Conservation (phyloP, 2,329 filamentous ascomycete species). For the Penicillium sp. region DNA sequence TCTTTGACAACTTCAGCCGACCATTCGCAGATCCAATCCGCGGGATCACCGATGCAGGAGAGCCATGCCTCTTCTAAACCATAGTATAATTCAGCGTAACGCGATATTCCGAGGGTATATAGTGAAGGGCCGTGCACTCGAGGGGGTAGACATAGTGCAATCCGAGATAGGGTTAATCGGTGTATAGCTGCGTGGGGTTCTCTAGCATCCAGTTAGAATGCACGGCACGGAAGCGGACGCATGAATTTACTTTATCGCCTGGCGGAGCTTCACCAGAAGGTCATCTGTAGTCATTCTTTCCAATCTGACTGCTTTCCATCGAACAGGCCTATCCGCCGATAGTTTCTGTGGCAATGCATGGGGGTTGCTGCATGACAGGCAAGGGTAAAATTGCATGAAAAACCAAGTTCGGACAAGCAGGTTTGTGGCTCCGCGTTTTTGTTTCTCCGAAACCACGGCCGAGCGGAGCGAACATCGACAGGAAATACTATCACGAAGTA, state of each 20-base stretch:
- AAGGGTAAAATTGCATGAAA: neutral
- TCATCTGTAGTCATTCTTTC: slow-evolving; percentile 13
- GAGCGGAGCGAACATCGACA: too few relatives aligned
- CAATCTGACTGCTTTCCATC: neutral
- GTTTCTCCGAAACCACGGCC: too few relatives aligned
- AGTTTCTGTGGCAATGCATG: neutral
- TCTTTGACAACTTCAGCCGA: neutral
- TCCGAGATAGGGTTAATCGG: slow-evolving; percentile 15
- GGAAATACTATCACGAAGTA: too few relatives aligned
- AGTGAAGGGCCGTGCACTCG: neutral
- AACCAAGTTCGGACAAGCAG: neutral
- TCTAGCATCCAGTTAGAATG: slow-evolving; percentile 8
- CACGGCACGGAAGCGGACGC: neutral
- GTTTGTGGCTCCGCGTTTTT: slow-evolving; percentile 1
- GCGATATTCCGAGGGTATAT: slow-evolving; percentile 15
- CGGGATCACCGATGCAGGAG: slow-evolving; percentile 14
- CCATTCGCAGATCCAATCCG: slow-evolving; percentile 13
- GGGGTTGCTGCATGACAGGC: neutral
- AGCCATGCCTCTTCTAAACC: slow-evolving; percentile 16
- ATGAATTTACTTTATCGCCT: slow-evolving; percentile 12
- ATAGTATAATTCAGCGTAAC: slow-evolving; percentile 18
- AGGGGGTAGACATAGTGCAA: slow-evolving; percentile 16
- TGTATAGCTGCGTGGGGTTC: slow-evolving; percentile 19
- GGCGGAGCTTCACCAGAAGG: slow-evolving; percentile 13
- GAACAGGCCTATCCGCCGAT: neutral